phyloP scores from a whole-genome alignment of 441 rosid species.

The Jatropha multifida region DNA sequence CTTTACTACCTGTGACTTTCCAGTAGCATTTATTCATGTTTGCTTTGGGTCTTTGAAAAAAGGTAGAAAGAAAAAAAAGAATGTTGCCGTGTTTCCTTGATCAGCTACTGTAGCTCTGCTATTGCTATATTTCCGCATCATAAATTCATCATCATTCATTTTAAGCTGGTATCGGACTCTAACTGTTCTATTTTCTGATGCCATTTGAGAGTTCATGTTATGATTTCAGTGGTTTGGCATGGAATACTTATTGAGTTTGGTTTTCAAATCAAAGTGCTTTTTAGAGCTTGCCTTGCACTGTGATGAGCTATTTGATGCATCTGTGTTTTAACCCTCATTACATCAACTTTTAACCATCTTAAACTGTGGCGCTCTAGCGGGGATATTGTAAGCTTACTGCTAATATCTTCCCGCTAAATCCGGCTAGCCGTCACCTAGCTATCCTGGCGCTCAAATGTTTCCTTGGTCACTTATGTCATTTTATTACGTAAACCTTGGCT shows the following conservation, averaged over 20 bases:
- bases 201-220: neutral
- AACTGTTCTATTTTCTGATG: neutral
- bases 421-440: too few species aligned
- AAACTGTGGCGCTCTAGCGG: too few species aligned
- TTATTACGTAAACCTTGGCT: too few species aligned
- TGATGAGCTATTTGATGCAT: neutral
- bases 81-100: neutral
- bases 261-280: neutral
- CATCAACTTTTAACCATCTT: too few species aligned
- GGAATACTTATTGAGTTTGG: neutral
- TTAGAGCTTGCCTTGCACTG: neutral
- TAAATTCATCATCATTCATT: neutral
- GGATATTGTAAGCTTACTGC: too few species aligned
- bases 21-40: too few species aligned
- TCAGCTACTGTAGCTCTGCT: neutral
- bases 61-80: neutral
- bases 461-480: too few species aligned
- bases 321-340: neutral
- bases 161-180: neutral
- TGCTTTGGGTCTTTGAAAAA: too few species aligned
- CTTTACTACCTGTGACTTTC: neutral
- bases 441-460: too few species aligned
- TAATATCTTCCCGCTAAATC: too few species aligned
- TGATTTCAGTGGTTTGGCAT: neutral
- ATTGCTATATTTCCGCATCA: neutral